Base-by-base conservation (phyloP, 2,329 filamentous ascomycete species). In the Cordyceps fumosorosea region DNA sequence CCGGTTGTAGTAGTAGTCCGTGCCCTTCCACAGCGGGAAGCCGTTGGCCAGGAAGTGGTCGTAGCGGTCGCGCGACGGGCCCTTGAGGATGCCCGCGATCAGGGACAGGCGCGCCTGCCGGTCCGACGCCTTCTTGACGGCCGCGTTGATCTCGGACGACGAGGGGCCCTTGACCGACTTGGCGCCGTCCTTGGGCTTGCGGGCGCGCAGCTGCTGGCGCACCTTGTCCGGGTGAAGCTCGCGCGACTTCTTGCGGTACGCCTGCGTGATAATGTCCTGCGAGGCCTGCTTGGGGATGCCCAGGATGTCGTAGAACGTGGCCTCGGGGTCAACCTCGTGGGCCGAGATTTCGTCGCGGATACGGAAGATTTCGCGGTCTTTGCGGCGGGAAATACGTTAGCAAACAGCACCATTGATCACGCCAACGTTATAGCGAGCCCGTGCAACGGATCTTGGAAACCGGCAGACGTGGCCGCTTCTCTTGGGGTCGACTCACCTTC, bases 361-460 rank as follows among this genome's bases (percentile, higher is more conserved):
- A 69, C 92, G 90, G 80, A 99, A 99, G 79, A 99, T 98, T 78
- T 99, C 95, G 73, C 96, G 91, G 77, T 99, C 95, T 96, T 70
- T 42, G 44, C 18, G n/a, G n/a, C 3, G 40, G 48, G 54, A n/a
- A 32, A 20, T n/a, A 2, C 7, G 51, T 50, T 32, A 58, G 45
- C 20, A 40, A 50, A 18, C 22, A 12, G 40, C 7, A 16, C n/a
- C 16, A 6, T 7, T 16, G 34, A 20, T 3, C n/a, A 56, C 22
- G 5, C 11, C 16, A 2, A 26, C 2, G 14, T 20, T 24, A 14
- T 16, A 12, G 45, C 20, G 16, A 37, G 26, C 5, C 26, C 20
- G 29, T 32, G 22, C 47, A 34, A 34, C 29, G 18, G 32, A 6
- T 24, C 32, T 20, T 20, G 20, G 20, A 2, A 52, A 50, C n/a